Percentiles rank a stretch among this genome's conserved stretches.
phyloP scores from a whole-genome alignment of 2,329 filamentous ascomycete genomes.

The Venturia effusa region DNA sequence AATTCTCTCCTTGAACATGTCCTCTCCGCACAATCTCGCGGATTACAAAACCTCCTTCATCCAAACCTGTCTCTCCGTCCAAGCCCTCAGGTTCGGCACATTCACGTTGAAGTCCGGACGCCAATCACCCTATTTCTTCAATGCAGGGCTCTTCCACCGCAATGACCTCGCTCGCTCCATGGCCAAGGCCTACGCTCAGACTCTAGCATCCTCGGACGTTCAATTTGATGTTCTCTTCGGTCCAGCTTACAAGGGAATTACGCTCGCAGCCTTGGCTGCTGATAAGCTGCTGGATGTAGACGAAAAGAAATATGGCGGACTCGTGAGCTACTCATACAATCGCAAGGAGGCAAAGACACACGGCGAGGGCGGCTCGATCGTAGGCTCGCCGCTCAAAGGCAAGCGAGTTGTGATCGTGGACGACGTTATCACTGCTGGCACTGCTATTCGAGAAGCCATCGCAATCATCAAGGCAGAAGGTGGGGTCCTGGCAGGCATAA shows the following conservation, averaged over 20 bases:
- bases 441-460: slow-evolving; percentile 86
- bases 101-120: slow-evolving; percentile 91
- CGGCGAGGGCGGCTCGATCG: slow-evolving; percentile 87
- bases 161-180: slow-evolving; percentile 68
- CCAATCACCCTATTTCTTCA: slow-evolving; percentile 93
- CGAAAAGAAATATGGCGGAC: slow-evolving; percentile 47
- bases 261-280: slow-evolving; percentile 67
- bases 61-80: slow-evolving; percentile 53
- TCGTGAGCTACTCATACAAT: slow-evolving; percentile 80
- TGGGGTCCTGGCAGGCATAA: slow-evolving; percentile 72
- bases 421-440: slow-evolving; percentile 93
- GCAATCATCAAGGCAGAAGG: slow-evolving; percentile 79
- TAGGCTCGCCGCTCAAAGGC: slow-evolving; percentile 74
- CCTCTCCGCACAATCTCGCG: neutral
- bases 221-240: slow-evolving; percentile 80
- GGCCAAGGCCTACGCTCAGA: slow-evolving; percentile 66
- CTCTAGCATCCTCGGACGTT: slow-evolving; percentile 39
- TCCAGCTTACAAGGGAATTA: slow-evolving; percentile 95
- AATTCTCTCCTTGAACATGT: no score
- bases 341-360: slow-evolving; percentile 95
- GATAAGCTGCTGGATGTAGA: slow-evolving; percentile 66
- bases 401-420: slow-evolving; percentile 86
- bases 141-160: slow-evolving; percentile 82
- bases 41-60: slow-evolving; percentile 57
- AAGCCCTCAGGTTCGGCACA: slow-evolving; percentile 68